Evolutionary conservation across 2,329 filamentous ascomycete genomes (phyloP), one percentile per base, ranked within the genome.

Genomic region (Cadophora malorum): DNA sequence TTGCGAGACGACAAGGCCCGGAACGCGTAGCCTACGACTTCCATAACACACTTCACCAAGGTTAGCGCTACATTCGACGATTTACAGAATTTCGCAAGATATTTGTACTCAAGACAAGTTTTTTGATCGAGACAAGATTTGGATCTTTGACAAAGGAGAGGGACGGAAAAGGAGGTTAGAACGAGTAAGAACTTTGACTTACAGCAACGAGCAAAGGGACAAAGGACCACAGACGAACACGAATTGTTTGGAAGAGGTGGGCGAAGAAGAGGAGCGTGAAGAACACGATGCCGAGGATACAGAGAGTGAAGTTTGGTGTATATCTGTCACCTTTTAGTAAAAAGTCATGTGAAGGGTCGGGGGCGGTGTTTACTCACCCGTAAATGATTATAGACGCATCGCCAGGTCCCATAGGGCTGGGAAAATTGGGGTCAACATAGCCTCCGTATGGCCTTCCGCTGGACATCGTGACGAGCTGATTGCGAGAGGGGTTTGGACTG

Each of bases 21-120:
- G 61, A 82, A 81, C 63, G 82, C 74, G 72, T 86, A 86, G 50
- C 84, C 84, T 33, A 85, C 75, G 19, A 85, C 77, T 71, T 86
- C 84, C 55, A 59, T 59, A 9, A 59, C 55, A 35, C 55, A 59
- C 45, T 49, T 49, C 45, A 49, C 45, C 1, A 19, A 21, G 16
- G 45, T 49, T 21, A 49, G 45, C n/a, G 45, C 19, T 49, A 21
- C n/a, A 21, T 5, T 6, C 45, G 21, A 45, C 41, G 16, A 45
- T 16, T 6, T 45, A 10, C 19, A 19, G 19, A 21, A 7, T 6
- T 10, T 49, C 45, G 45, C 45, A 21, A 21, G n/a, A 21, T 21
- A 19, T 49, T 6, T 14, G n/a, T 21, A 6, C 19, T 5, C 45
- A 9, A 49, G 6, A n/a, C 19, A 49, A 7, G 19, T 2, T 14